Conservation (phyloP, 371 early-diverging fungal genomes). For the Mucor sp. region DNA sequence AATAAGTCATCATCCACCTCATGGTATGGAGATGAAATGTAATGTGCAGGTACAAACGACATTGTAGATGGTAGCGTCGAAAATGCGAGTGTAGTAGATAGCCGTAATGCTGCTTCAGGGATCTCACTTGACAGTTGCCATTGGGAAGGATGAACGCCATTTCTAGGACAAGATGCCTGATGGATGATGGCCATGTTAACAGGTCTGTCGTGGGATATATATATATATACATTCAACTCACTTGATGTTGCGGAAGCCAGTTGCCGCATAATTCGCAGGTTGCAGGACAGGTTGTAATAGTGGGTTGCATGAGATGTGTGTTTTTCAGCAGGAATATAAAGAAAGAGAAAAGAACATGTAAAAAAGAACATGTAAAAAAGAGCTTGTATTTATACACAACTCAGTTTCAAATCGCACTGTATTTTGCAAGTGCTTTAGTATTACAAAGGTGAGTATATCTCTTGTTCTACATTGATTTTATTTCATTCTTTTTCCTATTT, state of each 20-base stretch:
- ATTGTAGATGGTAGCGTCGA: background rate
- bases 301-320: conserved; percentile 7
- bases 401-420: background rate
- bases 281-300: conserved; percentile 23
- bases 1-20: background rate
- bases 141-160: conserved; percentile 36
- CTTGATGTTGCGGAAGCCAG: conserved; percentile 36
- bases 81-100: background rate
- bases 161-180: conserved; percentile 27
- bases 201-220: background rate
- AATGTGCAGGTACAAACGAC: background rate
- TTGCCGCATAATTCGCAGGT: conserved; percentile 41
- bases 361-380: no score
- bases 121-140: conserved; percentile 12
- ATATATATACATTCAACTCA: conserved; percentile 7
- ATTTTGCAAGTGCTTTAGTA: background rate
- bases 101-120: background rate
- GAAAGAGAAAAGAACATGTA: background rate
- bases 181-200: background rate
- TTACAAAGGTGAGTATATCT: background rate
- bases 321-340: background rate
- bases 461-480: background rate
- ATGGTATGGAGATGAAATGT: background rate
- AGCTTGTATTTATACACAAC: conserved; percentile 1
- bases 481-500: conserved; percentile 2